phyloP scores from a whole-genome alignment of 257 asterid species.

The Solanum paucissectum region DNA sequence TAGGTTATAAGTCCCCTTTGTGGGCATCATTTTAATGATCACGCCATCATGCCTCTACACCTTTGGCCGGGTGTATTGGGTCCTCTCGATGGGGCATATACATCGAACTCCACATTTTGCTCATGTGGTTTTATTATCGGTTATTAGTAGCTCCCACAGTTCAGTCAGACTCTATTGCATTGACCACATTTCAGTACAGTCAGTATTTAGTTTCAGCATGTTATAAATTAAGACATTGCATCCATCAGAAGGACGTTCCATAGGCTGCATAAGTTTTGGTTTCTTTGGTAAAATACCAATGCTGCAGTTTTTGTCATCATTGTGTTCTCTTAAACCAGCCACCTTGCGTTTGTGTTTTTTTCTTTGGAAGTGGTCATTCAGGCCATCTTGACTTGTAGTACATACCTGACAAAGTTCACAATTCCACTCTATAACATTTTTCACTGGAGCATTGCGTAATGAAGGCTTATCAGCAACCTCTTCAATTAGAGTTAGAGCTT shows the following conservation, averaged over 20 bases:
- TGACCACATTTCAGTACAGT: no score
- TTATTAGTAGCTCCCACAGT: no score
- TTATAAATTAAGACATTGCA: no score
- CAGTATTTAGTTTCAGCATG: no score
- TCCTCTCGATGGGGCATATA: no score
- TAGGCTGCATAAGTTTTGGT: neutral
- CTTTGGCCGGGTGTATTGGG: no score
- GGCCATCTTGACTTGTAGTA: conserved; percentile 13
- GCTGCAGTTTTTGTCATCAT: conserved; percentile 9
- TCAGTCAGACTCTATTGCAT: no score
- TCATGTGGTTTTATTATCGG: no score
- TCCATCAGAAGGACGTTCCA: neutral
- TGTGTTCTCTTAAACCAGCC: conserved; percentile 16
- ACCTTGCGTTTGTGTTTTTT: conserved; percentile 48
- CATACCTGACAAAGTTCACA: conserved; percentile 41
- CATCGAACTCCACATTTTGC: no score
- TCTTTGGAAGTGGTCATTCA: conserved; percentile 34
- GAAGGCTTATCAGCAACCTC: conserved; percentile 1
- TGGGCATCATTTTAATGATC: no score
- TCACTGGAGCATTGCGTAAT: neutral
- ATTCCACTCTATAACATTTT: conserved; percentile 25
- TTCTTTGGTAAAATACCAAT: conserved; percentile 18
- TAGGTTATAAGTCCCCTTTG: no score
- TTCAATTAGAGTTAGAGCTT: conserved; percentile 7
- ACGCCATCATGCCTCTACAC: no score